phyloP scores from a whole-genome alignment of 2,329 filamentous ascomycete species.

The Penicillium freii region DNA sequence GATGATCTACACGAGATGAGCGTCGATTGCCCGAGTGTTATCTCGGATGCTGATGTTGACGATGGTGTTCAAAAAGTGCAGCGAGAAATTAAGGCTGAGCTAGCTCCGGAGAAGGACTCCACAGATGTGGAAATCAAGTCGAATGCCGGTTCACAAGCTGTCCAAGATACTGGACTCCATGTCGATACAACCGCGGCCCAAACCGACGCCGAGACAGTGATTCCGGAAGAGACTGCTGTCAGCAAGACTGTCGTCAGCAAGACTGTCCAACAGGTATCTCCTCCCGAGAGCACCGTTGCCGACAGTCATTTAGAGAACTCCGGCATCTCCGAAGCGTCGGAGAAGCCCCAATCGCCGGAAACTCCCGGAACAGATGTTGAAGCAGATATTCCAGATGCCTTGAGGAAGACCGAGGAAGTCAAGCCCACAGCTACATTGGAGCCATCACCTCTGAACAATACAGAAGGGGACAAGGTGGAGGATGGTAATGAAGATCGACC shows the following conservation, averaged over 20 bases:
- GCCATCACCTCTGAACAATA: neutral
- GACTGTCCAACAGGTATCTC: neutral
- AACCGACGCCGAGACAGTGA: neutral
- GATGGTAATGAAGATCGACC: neutral
- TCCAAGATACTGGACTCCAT: neutral
- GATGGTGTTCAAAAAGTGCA: neutral
- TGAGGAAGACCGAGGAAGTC: neutral
- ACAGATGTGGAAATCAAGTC: neutral
- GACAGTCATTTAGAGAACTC: neutral
- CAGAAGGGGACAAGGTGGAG: neutral
- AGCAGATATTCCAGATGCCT: neutral
- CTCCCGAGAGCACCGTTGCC: neutral
- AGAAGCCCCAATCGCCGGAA: neutral
- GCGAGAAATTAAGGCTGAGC: neutral
- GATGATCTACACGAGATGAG: conserved; percentile 25
- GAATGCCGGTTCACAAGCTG: neutral
- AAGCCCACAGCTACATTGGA: neutral
- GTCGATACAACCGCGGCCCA: neutral
- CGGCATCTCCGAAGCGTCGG: neutral
- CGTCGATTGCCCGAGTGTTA: conserved; percentile 19
- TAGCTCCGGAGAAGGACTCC: neutral
- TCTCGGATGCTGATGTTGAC: conserved; percentile 5
- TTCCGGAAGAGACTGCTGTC: neutral
- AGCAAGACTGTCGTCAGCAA: neutral
- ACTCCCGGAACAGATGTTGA: neutral